A percentile compares a stretch with the other conserved stretches of the same genome.
Evolutionary conservation across 169 alveolate genomes (phyloP).

Genomic region (Pseudocohnilembus persalinus): DNA sequence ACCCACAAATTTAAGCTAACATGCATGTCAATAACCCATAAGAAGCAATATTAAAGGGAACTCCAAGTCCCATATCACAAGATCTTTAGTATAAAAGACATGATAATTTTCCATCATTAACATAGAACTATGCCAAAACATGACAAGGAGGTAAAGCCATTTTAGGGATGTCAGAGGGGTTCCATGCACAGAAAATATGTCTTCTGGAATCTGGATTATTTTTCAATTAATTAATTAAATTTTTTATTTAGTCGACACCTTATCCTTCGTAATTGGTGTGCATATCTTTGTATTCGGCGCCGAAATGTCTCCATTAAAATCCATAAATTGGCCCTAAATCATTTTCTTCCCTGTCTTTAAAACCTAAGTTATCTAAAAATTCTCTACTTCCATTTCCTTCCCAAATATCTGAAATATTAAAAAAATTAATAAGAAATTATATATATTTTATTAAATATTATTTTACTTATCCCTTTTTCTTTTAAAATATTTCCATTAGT

Average conservation of each 20-base stretch:
- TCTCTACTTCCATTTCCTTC: conserved; percentile 97
- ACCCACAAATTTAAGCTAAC: conserved; percentile 92
- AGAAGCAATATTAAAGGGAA: conserved; percentile 98
- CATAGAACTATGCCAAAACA: conserved; percentile 95
- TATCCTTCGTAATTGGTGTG: conserved; percentile 88
- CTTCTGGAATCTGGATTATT: conserved; percentile 94
- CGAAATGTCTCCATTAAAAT: conserved; percentile 98
- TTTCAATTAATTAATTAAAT: conserved; percentile 87
- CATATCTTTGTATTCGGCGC: conserved; percentile 89
- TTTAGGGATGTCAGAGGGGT: conserved; percentile 89
- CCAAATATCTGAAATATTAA: conserved; percentile 86
- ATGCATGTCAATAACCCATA: conserved; percentile 95
- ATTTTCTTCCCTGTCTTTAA: conserved; percentile 94
- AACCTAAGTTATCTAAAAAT: conserved; percentile 93
- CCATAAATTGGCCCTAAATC: conserved; percentile 99
- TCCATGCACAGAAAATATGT: conserved; percentile 96
- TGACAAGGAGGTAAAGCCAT: conserved; percentile 99
- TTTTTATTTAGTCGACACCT: conserved; percentile 94
- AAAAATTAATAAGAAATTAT: conserved; percentile 23
- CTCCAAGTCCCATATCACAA: conserved; percentile 98
- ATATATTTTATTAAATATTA: conserved; percentile 18
- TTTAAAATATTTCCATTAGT: conserved; percentile 94
- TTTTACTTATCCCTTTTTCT: conserved; percentile 85
- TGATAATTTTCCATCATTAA: conserved; percentile 87
- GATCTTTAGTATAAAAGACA: conserved; percentile 97